These are phyloP conservation scores for Athelia sp. DNA, from an alignment of 1,284 basidiomycete genomes.

Conservation along the genomic window DNA sequence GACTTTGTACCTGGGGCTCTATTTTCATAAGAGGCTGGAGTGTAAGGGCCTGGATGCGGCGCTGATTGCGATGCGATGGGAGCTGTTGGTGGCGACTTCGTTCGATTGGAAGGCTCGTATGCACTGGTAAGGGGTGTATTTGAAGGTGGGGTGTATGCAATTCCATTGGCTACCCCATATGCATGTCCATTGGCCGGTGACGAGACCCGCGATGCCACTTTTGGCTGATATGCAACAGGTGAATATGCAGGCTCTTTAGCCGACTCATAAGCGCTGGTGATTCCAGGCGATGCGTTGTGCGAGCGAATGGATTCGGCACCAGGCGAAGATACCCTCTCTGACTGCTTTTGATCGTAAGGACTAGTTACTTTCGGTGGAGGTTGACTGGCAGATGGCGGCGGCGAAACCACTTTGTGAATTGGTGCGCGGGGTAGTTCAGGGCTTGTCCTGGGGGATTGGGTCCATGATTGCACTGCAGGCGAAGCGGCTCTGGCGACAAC, in stretches of 20 bases:
- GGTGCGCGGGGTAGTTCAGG: not conserved
- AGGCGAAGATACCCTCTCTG: constrained; percentile 29
- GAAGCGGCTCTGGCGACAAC: no score
- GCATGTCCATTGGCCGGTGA: no score
- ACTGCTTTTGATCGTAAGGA: not conserved
- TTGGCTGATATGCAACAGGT: no score
- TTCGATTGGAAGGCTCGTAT: no score
- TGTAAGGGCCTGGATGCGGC: not conserved
- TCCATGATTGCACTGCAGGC: not conserved
- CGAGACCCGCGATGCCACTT: no score
- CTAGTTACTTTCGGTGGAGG: constrained; percentile 23
- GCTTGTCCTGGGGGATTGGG: not conserved
- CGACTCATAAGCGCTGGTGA: constrained; percentile 3
- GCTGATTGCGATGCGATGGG: not conserved
- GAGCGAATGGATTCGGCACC: constrained; percentile 22
- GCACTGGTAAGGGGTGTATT: no score
- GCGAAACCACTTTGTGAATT: not conserved
- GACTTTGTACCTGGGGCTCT: not conserved
- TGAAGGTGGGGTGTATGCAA: no score
- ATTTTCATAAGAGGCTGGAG: not conserved
- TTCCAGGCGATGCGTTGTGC: constrained; percentile 17
- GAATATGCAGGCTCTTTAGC: no score
- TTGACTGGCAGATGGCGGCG: constrained; percentile 16
- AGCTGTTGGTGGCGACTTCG: no score
- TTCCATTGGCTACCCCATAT: no score